phyloP scores from a whole-genome alignment of 768 basidiomycete species.

The Tylopilus cervinicoccineus region DNA sequence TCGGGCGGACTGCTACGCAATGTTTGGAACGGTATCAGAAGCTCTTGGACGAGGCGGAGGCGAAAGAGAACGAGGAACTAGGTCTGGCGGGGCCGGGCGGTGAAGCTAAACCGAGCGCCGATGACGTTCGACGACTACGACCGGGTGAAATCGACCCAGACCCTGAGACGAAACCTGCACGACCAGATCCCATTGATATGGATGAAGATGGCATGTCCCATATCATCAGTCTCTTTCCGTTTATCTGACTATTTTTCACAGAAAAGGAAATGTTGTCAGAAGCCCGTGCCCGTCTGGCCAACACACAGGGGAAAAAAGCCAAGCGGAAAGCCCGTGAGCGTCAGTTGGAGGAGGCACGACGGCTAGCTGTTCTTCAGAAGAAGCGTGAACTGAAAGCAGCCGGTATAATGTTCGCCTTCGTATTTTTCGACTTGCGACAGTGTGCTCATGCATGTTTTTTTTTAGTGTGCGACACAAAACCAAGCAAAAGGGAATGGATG shows the following conservation, averaged over 20 bases:
- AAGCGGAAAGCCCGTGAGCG: conserved; percentile 98
- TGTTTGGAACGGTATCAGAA: conserved; percentile 99
- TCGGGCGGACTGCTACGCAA: conserved; percentile 95
- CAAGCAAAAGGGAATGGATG: conserved; percentile 98
- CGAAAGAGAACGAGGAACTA: conserved; percentile 92
- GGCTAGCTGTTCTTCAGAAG: conserved; percentile 94
- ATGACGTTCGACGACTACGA: conserved; percentile 82
- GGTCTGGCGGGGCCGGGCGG: conserved; percentile 79
- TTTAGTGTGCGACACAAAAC: conserved; percentile 85
- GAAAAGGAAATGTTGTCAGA: conserved; percentile 99
- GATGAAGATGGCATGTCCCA: conserved; percentile 84
- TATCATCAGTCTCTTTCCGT: neutral
- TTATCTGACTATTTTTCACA: conserved; percentile 28
- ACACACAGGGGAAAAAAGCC: conserved; percentile 99
- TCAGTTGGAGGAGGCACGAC: conserved; percentile 92
- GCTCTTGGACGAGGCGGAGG: conserved; percentile 94
- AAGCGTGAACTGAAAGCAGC: conserved; percentile 97
- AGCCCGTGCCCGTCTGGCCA: conserved; percentile 94
- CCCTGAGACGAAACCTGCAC: conserved; percentile 96
- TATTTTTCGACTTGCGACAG: neutral
- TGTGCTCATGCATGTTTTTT: conserved; percentile 2
- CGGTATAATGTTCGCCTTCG: conserved; percentile 78
- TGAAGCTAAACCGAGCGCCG: conserved; percentile 85
- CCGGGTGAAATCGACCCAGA: conserved; percentile 99
- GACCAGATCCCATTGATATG: conserved; percentile 99